Base-by-base conservation (phyloP, 345 rosid genomes). In the Limnanthes douglasii region DNA sequence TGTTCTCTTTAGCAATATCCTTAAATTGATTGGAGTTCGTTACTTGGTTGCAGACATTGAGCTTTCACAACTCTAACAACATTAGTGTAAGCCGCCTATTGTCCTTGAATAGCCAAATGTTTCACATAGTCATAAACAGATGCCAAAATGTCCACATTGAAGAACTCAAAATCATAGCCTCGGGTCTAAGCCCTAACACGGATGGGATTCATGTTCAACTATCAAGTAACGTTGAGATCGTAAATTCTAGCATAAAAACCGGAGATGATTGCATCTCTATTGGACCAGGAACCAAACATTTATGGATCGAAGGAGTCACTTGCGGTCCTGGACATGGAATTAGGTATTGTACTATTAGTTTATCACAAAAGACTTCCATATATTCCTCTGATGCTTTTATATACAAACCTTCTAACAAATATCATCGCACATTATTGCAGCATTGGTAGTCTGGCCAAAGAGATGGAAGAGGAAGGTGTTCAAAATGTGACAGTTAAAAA, bases 291-390 rank as follows among this genome's bases (percentile, higher is more conserved):
- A 50, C 74, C 13, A 46, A 59, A 15, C 57, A 68, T 39, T 25
- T 69, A 5, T 58, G 72, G 72, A 54, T 75, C 18, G 69, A 72
- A 46, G 38, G 53, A 27, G 27, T 72, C 20, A 24, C 48, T 0
- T 75, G 86, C 18, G 86, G 86, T 21, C 86, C 86, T 3, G 86
- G 80, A 4, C 86, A 75, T 31, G 78, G 84, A 8, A 70, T 74
- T 38, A 73, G 76, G 67, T 66, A 41, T 18, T 3, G 3, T 26
- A 7, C 2, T 26, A 3, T 7, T 2, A 26, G 2, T 7, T 4
- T 26, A 26, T 2, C 2, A 26, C 2, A 26, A 26, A 26, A 2
- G 10, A 26, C n/a, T 26, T 8, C 3, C 4, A 26, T 26, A n/a
- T n/a, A n/a, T n/a, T n/a, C n/a, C n/a, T n/a, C n/a, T n/a, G n/a